These are phyloP conservation scores for Elaphomyces granulatus DNA, from an alignment of 495 filamentous ascomycete species.

Conservation along the genomic window DNA sequence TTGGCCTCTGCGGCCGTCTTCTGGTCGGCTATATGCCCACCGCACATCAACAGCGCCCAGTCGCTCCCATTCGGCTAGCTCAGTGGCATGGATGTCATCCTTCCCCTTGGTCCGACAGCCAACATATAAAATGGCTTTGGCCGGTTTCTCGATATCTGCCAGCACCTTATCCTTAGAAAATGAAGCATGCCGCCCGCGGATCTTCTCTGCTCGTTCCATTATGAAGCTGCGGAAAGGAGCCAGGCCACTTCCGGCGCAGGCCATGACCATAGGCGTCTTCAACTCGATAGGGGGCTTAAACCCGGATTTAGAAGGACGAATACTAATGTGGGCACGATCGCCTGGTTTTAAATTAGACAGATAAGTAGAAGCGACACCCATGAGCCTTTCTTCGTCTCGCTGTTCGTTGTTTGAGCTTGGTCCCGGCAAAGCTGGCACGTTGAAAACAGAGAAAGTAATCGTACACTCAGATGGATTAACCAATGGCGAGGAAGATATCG, in stretches of 20 bases:
- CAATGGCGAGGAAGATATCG: conserved; percentile 63
- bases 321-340: conserved; percentile 46
- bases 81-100: conserved; percentile 47
- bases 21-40: conserved; percentile 38
- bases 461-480: conserved; percentile 41
- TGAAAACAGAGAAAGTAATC: conserved; percentile 53
- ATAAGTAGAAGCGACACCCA: conserved; percentile 47
- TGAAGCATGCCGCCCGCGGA: too few species aligned
- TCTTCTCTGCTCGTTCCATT: conserved; percentile 56
- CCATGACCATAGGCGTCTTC: conserved; percentile 51
- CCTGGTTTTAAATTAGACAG: conserved; percentile 41
- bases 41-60: conserved; percentile 43
- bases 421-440: too few species aligned
- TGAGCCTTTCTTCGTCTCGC: conserved; percentile 23
- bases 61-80: conserved; percentile 42
- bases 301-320: conserved; percentile 39
- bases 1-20: conserved; percentile 19
- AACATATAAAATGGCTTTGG: conserved; percentile 46
- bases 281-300: conserved; percentile 54
- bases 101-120: conserved; percentile 43
- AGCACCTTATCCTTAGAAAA: too few species aligned
- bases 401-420: conserved; percentile 4
- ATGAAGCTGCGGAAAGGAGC: conserved; percentile 60
- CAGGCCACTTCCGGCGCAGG: conserved; percentile 42
- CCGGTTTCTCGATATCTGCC: conserved; percentile 21